These are phyloP conservation scores for Metschnikowia reukaufii DNA, from an alignment of 805 yeast genomes.

Conservation along the genomic window DNA sequence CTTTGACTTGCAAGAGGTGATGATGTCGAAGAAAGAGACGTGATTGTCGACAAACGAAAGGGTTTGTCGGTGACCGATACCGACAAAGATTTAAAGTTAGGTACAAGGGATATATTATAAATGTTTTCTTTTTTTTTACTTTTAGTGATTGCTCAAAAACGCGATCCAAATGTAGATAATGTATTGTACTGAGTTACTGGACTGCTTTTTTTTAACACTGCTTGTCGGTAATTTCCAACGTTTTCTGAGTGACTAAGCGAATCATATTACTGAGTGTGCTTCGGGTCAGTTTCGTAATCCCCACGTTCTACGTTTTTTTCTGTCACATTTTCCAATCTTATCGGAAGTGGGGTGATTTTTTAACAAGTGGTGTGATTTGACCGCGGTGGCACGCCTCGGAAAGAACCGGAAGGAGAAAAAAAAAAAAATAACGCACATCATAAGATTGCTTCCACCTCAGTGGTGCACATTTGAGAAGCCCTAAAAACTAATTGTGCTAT, in stretches of 20 bases:
- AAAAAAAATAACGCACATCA: background rate
- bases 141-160: background rate
- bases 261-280: too few relatives aligned
- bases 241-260: too few relatives aligned
- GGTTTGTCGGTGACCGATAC: slow-evolving; percentile 3
- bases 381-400: background rate
- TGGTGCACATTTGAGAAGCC: too few relatives aligned
- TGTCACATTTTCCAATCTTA: too few relatives aligned
- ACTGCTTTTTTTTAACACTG: too few relatives aligned
- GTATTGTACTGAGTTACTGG: too few relatives aligned
- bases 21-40: slow-evolving; percentile 38
- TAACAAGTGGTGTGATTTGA: slow-evolving; percentile 1
- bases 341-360: slow-evolving; percentile 1
- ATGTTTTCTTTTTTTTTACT: background rate
- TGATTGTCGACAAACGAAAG: background rate
- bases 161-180: background rate
- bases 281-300: too few relatives aligned
- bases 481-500: too few relatives aligned
- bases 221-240: too few relatives aligned
- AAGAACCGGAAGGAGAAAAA: background rate
- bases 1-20: slow-evolving; percentile 49
- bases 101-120: slow-evolving; percentile 10
- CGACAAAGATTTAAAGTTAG: background rate
- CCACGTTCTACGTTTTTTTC: too few relatives aligned
- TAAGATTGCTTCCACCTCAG: background rate